A percentile compares a stretch with the other conserved stretches of the same genome.
Conservation (phyloP, 1,284 basidiomycete genomes). For the Macrocystidia cucumis region DNA sequence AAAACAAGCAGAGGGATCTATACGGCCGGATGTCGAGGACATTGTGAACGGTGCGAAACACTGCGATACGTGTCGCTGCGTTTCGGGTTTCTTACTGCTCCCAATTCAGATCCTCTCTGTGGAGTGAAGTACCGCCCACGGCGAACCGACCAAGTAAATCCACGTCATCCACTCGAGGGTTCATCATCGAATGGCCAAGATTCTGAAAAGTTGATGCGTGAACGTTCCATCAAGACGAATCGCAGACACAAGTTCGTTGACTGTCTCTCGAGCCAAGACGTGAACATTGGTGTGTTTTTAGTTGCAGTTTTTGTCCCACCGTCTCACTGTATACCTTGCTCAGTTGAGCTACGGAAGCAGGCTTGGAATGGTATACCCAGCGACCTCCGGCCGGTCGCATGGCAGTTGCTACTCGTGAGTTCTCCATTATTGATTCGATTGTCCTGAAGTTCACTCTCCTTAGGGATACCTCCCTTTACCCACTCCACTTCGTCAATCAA, state of each 20-base stretch:
- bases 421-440: neutral
- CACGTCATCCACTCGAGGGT: conserved; percentile 18
- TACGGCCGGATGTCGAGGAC: conserved; percentile 63
- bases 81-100: conserved; percentile 7
- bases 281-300: conserved; percentile 60
- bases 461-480: conserved; percentile 92
- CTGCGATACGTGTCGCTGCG: no score
- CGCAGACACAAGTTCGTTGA: conserved; percentile 68
- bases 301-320: conserved; percentile 5
- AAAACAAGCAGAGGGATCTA: conserved; percentile 36
- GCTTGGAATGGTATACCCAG: conserved; percentile 95
- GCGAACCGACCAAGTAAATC: conserved; percentile 29
- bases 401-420: conserved; percentile 89
- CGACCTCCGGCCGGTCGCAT: conserved; percentile 86
- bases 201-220: conserved; percentile 56
- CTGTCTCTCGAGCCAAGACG: conserved; percentile 60
- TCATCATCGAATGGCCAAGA: conserved; percentile 26
- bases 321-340: conserved; percentile 5
- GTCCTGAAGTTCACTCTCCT: neutral
- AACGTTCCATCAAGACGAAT: conserved; percentile 69
- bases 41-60: conserved; percentile 76
- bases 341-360: conserved; percentile 80
- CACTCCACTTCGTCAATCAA: conserved; percentile 67
- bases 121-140: conserved; percentile 37
- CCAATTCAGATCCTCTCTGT: conserved; percentile 56